A percentile compares a stretch with the other conserved stretches of the same genome.
Evolutionary conservation across 345 rosid species (phyloP).

Genomic region (Syzygium oleosum): DNA sequence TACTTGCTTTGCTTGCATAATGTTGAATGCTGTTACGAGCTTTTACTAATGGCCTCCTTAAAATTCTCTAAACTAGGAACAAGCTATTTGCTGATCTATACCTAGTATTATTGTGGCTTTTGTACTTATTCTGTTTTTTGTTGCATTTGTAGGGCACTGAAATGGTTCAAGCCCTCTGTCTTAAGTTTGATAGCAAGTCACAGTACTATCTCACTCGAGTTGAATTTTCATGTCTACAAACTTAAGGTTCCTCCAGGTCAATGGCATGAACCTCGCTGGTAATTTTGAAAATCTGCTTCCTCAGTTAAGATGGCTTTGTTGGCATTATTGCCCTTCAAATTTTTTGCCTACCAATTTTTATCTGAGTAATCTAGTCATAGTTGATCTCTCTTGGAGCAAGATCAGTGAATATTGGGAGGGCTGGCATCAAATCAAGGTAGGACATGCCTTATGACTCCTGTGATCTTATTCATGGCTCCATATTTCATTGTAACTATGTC

Average conservation of each 20-base stretch:
- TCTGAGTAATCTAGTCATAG: slow-evolving; percentile 3
- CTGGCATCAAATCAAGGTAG: slow-evolving; percentile 6
- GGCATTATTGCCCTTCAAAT: slow-evolving; percentile 14
- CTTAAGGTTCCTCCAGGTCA: slow-evolving; percentile 11
- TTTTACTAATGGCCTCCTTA: neutral
- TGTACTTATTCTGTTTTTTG: neutral
- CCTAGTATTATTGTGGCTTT: neutral
- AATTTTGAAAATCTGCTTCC: slow-evolving; percentile 4
- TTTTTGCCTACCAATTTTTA: slow-evolving; percentile 7
- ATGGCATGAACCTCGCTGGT: slow-evolving; percentile 6
- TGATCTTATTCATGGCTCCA: neutral
- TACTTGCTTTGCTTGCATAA: neutral
- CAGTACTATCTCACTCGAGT: slow-evolving; percentile 9
- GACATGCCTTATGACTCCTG: neutral
- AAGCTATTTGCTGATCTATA: neutral
- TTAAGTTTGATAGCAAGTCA: slow-evolving; percentile 8
- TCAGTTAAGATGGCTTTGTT: slow-evolving; percentile 11
- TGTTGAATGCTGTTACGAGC: neutral
- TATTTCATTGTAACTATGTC: neutral
- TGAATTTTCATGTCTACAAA: slow-evolving; percentile 5
- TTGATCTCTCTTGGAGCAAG: slow-evolving; percentile 12
- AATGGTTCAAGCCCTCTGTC: slow-evolving; percentile 10
- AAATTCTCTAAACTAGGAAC: neutral
- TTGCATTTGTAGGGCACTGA: slow-evolving; percentile 6
- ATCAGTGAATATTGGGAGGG: slow-evolving; percentile 13